Percentiles rank a stretch among this genome's conserved stretches.
phyloP scores from a whole-genome alignment of 2,329 filamentous ascomycete genomes.

The Xylaria sp. region DNA sequence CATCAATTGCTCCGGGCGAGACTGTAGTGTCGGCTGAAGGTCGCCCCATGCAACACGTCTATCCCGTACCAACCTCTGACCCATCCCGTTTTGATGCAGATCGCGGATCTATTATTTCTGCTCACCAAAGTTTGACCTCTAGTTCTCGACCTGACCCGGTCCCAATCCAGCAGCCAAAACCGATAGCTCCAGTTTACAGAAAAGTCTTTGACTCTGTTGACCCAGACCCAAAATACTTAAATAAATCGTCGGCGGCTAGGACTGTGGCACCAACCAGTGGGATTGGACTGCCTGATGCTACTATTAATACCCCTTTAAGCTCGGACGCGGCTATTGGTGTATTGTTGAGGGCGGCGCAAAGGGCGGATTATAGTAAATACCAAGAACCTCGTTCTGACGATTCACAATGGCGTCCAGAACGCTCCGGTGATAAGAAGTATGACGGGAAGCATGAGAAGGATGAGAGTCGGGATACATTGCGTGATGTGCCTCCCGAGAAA shows the following conservation, averaged over 20 bases:
- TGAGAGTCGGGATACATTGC: constrained; percentile 46
- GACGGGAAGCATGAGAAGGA: constrained; percentile 43
- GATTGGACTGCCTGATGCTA: constrained; percentile 60
- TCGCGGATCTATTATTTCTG: constrained; percentile 60
- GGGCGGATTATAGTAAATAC: constrained; percentile 45
- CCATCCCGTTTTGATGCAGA: constrained; percentile 69
- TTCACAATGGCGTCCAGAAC: constrained; percentile 47
- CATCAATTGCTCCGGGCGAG: constrained; percentile 50
- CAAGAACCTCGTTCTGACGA: constrained; percentile 49
- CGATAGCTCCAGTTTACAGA: constrained; percentile 76
- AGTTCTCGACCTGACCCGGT: constrained; percentile 66
- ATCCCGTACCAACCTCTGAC: constrained; percentile 74
- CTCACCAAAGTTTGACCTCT: constrained; percentile 53
- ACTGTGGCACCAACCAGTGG: constrained; percentile 58
- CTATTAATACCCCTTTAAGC: constrained; percentile 59
- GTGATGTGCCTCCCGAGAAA: constrained; percentile 42
- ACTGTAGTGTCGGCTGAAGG: constrained; percentile 50
- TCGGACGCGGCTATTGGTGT: constrained; percentile 63
- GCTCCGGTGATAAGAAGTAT: constrained; percentile 32
- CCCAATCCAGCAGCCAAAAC: constrained; percentile 86
- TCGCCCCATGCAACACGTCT: constrained; percentile 68
- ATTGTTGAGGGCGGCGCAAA: constrained; percentile 54
- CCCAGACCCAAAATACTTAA: constrained; percentile 51
- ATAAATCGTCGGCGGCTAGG: constrained; percentile 52
- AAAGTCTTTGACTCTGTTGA: constrained; percentile 70